A percentile compares a stretch with the other conserved stretches of the same genome.
phyloP scores from a whole-genome alignment of 2,329 filamentous ascomycete genomes.

The Diaporthe batatas region DNA sequence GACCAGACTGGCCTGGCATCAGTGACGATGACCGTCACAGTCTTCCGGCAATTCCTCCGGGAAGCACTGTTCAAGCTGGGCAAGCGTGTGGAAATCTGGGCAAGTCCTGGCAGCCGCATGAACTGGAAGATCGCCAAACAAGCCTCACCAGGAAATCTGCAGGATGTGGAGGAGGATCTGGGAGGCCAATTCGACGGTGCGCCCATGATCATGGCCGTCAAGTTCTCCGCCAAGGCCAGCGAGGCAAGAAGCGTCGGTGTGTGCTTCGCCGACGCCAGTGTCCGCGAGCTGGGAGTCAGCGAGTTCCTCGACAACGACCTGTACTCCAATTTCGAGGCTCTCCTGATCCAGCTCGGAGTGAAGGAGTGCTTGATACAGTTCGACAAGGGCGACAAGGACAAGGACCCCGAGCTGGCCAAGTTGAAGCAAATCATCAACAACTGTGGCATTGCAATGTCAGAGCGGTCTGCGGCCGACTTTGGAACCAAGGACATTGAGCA shows the following conservation, averaged over 20 bases:
- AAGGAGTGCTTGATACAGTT: constrained; percentile 91
- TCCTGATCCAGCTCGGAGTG: constrained; percentile 95
- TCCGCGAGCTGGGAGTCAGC: constrained; percentile 93
- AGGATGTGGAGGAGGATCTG: constrained; percentile 96
- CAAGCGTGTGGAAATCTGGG: constrained; percentile 92
- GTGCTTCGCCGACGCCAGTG: constrained; percentile 97
- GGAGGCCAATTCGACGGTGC: constrained; percentile 88
- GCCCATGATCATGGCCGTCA: constrained; percentile 95
- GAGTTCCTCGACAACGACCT: constrained; percentile 99
- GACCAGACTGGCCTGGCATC: constrained; percentile 89
- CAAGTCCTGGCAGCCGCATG: constrained; percentile 80
- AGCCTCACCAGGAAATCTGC: constrained; percentile 94
- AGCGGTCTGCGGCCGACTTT: constrained; percentile 83
- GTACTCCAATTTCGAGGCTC: constrained; percentile 96
- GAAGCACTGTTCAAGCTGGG: constrained; percentile 93
- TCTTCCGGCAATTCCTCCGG: constrained; percentile 94
- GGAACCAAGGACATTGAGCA: constrained; percentile 94
- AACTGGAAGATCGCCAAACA: constrained; percentile 94
- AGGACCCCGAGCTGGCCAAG: constrained; percentile 90
- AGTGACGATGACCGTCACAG: constrained; percentile 94
- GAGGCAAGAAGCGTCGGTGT: constrained; percentile 92
- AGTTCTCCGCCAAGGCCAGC: constrained; percentile 87
- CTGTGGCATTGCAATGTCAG: constrained; percentile 90
- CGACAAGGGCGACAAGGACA: constrained; percentile 84
- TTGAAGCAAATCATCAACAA: constrained; percentile 90